These are phyloP conservation scores for Penicillium sumatraense DNA, from an alignment of 2,329 filamentous ascomycete species.

Conservation along the genomic window DNA sequence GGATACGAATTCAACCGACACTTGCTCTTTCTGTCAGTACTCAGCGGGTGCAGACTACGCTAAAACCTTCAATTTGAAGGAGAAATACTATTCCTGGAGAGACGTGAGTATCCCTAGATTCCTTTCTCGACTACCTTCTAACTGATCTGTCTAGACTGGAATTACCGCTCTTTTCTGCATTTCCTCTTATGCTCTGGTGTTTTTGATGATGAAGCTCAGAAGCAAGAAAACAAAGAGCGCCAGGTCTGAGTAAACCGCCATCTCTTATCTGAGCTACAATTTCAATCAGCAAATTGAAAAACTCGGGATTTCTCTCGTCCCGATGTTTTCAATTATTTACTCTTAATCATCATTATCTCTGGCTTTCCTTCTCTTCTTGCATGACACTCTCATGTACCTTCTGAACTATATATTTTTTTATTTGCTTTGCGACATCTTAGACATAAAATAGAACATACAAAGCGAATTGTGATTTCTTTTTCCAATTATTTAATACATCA, in stretches of 20 bases:
- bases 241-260: constrained; percentile 29
- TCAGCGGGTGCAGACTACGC: constrained; percentile 39
- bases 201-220: constrained; percentile 54
- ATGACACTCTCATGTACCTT: neutral
- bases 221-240: constrained; percentile 55
- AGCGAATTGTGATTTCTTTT: too few relatives aligned
- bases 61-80: constrained; percentile 37
- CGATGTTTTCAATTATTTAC: neutral
- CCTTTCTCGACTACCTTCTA: neutral
- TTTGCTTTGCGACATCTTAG: neutral
- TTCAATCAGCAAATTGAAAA: neutral
- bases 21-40: constrained; percentile 39
- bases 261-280: too few relatives aligned
- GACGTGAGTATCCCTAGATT: constrained; percentile 32
- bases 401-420: neutral
- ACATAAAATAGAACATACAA: neutral
- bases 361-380: neutral
- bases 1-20: constrained; percentile 30
- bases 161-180: constrained; percentile 52
- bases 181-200: constrained; percentile 49
- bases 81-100: constrained; percentile 44
- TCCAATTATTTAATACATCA: too few relatives aligned
- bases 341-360: neutral
- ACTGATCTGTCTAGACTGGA: constrained; percentile 30
- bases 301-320: too few relatives aligned